These are phyloP conservation scores for Punica granatum DNA, from an alignment of 345 rosid genomes.

Conservation along the genomic window DNA sequence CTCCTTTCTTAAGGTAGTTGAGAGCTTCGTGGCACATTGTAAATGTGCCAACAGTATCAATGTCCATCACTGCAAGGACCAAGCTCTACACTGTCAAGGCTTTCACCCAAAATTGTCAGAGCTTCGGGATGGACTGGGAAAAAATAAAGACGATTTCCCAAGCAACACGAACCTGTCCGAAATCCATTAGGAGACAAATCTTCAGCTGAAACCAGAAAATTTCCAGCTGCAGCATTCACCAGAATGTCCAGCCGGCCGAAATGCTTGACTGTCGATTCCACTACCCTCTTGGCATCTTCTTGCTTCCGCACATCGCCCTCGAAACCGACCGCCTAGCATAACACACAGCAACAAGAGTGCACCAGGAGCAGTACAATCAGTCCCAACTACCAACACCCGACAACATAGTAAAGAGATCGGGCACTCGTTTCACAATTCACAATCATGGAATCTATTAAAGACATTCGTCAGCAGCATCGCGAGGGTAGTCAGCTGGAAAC, in stretches of 20 bases:
- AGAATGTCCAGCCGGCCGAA: constrained; percentile 63
- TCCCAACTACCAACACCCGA: neutral
- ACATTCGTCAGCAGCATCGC: neutral
- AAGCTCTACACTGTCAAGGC: neutral
- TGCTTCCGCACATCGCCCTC: constrained; percentile 78
- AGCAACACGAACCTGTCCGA: constrained; percentile 48
- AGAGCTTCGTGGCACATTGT: constrained; percentile 66
- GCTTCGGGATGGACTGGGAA: neutral
- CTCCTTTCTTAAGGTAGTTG: constrained; percentile 67
- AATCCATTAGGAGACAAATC: constrained; percentile 83
- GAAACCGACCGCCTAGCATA: constrained; percentile 58
- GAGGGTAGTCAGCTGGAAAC: no score
- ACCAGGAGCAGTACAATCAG: neutral
- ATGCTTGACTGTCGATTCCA: constrained; percentile 57
- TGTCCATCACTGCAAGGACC: constrained; percentile 48
- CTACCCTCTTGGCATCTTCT: constrained; percentile 64
- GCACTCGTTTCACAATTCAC: neutral
- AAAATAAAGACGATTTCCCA: neutral
- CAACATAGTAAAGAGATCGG: neutral
- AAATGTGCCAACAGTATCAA: constrained; percentile 77
- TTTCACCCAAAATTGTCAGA: neutral
- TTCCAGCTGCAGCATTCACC: constrained; percentile 80
- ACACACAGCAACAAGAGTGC: neutral
- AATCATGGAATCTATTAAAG: no score
- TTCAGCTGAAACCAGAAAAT: constrained; percentile 66